phyloP scores from a whole-genome alignment of 495 filamentous ascomycete species.

The Niebla homalea region DNA sequence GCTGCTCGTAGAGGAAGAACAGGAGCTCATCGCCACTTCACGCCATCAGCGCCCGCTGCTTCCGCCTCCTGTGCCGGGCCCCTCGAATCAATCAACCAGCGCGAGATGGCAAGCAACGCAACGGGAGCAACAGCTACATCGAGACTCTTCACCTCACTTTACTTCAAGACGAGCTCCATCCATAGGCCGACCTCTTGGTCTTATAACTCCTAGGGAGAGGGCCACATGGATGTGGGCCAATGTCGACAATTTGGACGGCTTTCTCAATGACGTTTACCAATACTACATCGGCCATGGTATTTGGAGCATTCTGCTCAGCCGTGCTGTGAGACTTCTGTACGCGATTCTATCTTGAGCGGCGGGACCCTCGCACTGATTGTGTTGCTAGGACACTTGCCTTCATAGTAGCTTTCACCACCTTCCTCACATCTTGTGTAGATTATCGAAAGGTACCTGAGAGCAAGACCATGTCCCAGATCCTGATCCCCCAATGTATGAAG shows the following conservation, averaged over 20 bases:
- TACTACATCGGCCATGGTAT: conserved; percentile 81
- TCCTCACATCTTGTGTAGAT: conserved; percentile 78
- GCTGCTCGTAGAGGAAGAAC: conserved; percentile 59
- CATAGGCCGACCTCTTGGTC: conserved; percentile 30
- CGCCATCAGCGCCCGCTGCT: conserved; percentile 22
- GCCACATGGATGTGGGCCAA: conserved; percentile 96
- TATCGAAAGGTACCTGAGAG: conserved; percentile 64
- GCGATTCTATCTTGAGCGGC: conserved; percentile 17
- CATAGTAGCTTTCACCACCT: conserved; percentile 70
- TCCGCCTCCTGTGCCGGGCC: conserved; percentile 33
- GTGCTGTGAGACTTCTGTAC: conserved; percentile 61
- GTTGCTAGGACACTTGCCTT: conserved; percentile 52
- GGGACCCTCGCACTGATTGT: background rate
- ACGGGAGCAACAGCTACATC: conserved; percentile 47
- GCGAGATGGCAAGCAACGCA: conserved; percentile 56
- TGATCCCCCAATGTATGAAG: conserved; percentile 69
- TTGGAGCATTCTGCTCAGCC: conserved; percentile 71
- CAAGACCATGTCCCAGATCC: conserved; percentile 59
- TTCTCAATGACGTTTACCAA: conserved; percentile 78
- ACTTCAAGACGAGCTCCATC: conserved; percentile 6
- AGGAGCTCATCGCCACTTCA: conserved; percentile 26
- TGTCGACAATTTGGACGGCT: conserved; percentile 80
- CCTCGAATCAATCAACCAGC: conserved; percentile 38
- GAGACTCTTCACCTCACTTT: conserved; percentile 20
- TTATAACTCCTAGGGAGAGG: conserved; percentile 58